phyloP scores from a whole-genome alignment of 2,329 filamentous ascomycete genomes.

The Didymella keratinophila region DNA sequence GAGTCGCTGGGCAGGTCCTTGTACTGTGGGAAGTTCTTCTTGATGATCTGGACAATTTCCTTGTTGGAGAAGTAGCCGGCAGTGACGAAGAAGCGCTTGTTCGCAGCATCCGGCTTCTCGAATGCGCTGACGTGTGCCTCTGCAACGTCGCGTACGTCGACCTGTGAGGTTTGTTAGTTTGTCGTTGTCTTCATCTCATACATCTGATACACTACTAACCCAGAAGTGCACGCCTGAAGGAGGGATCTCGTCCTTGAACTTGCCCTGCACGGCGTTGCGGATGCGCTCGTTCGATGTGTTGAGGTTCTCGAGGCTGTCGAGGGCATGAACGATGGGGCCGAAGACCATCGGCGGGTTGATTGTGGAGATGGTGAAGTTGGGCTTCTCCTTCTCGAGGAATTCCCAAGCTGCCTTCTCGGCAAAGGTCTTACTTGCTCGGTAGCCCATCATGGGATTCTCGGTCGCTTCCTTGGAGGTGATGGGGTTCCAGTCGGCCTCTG shows the following conservation, averaged over 20 bases:
- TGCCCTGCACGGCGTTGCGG: slow-evolving; percentile 68
- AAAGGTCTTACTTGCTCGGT: slow-evolving; percentile 68
- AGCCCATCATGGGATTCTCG: slow-evolving; percentile 54
- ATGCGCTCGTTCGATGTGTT: slow-evolving; percentile 78
- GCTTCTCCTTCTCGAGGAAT: slow-evolving; percentile 60
- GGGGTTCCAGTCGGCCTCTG: slow-evolving; percentile 65
- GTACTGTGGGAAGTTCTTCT: slow-evolving; percentile 63
- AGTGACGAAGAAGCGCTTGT: slow-evolving; percentile 69
- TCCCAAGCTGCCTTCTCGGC: slow-evolving; percentile 64
- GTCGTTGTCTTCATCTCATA: too few relatives aligned
- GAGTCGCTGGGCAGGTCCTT: slow-evolving; percentile 58
- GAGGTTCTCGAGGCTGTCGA: slow-evolving; percentile 68
- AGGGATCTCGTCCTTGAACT: slow-evolving; percentile 64
- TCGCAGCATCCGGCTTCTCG: slow-evolving; percentile 64
- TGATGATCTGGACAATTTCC: slow-evolving; percentile 64
- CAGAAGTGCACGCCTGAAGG: slow-evolving; percentile 63
- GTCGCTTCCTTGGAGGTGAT: slow-evolving; percentile 61
- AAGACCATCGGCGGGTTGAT: slow-evolving; percentile 61
- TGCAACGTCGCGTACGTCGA: slow-evolving; percentile 65
- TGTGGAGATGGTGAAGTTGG: slow-evolving; percentile 58
- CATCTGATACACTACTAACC: slow-evolving; percentile 31
- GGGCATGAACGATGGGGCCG: slow-evolving; percentile 63
- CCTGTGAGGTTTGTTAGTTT: too few relatives aligned
- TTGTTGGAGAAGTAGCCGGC: slow-evolving; percentile 69
- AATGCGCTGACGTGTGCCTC: slow-evolving; percentile 68